Percentiles rank a stretch among this genome's conserved stretches.
Conservation (phyloP, 1,284 basidiomycete species). For the Schizophyllum commune region DNA sequence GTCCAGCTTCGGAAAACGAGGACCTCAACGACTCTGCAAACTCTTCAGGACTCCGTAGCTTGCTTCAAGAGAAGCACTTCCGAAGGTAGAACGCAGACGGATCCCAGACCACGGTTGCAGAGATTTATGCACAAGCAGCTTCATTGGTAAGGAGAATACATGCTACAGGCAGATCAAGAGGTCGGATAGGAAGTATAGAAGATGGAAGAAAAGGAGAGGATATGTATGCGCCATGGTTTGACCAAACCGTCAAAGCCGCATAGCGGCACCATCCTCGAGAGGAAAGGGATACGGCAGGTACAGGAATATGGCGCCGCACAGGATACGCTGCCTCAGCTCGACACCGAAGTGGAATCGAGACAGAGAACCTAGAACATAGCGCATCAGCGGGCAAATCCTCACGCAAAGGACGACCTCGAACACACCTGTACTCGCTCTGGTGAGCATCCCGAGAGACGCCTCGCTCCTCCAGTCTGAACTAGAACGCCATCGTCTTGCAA, state of each 20-base stretch:
- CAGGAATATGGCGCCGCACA: constrained; percentile 50
- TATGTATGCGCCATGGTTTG: constrained; percentile 53
- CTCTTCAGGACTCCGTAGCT: no score
- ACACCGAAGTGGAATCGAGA: constrained; percentile 34
- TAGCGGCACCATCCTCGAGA: constrained; percentile 33
- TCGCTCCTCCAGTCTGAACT: constrained; percentile 52
- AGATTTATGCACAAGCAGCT: neutral
- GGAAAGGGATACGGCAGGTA: constrained; percentile 36
- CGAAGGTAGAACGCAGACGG: no score
- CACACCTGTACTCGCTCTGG: constrained; percentile 34
- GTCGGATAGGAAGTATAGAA: neutral
- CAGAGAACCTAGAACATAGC: constrained; percentile 14
- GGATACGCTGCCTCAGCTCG: constrained; percentile 28
- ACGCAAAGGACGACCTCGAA: neutral
- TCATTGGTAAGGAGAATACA: neutral
- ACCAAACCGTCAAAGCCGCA: constrained; percentile 50
- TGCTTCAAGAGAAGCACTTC: no score
- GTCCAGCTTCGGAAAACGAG: no score
- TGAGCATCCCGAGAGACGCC: constrained; percentile 42
- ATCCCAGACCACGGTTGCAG: no score
- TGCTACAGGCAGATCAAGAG: neutral
- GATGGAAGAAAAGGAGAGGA: neutral
- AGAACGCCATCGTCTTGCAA: constrained; percentile 22
- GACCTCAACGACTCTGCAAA: no score
- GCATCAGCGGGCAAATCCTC: neutral